Percentiles rank a stretch among this genome's conserved stretches.
Conservation (phyloP, 2,329 filamentous ascomycete species). For the Aspergillus nomiae region DNA sequence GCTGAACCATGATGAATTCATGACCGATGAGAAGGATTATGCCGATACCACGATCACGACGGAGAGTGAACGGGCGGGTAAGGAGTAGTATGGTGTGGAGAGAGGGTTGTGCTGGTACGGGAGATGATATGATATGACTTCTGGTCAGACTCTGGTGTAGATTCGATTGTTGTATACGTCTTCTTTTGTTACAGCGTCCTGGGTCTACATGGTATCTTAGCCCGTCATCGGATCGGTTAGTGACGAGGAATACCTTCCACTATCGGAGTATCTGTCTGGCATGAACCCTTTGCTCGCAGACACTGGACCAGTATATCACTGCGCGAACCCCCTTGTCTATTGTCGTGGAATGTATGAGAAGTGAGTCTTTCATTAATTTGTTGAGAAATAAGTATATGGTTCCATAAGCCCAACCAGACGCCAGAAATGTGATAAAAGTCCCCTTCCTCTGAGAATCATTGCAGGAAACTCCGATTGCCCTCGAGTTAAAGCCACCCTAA, state of each 20-base stretch:
- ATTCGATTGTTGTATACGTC: no score
- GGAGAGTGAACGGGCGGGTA: background rate
- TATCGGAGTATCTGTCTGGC: background rate
- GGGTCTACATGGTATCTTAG: no score
- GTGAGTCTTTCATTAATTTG: background rate
- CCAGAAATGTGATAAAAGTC: background rate
- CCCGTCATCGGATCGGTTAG: background rate
- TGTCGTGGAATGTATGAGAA: background rate
- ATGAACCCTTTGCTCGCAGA: no score
- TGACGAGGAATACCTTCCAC: background rate
- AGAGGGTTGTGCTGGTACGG: background rate
- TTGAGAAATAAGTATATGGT: background rate
- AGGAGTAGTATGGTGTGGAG: background rate
- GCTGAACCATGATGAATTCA: background rate
- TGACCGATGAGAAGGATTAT: background rate
- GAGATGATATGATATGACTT: background rate
- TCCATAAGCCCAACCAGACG: background rate
- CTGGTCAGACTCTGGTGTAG: no score
- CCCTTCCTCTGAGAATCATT: background rate
- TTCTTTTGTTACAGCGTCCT: no score
- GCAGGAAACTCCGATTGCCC: background rate
- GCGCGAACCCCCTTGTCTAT: no score
- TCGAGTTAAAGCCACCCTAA: background rate
- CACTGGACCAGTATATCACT: background rate
- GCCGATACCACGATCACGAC: background rate